phyloP scores from a whole-genome alignment of 78 protist species.

The Speleostelium caveatum region DNA sequence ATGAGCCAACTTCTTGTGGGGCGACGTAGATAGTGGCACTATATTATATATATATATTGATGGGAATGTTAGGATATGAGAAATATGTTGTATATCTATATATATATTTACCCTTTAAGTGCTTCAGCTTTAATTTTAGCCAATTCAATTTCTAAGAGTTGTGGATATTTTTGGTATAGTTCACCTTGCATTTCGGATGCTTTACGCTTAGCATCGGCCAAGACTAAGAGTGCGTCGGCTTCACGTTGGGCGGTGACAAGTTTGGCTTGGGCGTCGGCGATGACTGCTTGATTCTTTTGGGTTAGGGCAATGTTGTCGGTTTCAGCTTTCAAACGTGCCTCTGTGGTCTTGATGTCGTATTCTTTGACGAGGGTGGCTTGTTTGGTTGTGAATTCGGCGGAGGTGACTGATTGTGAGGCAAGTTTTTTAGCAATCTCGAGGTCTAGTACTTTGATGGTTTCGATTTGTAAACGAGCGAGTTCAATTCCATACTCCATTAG shows the following conservation, averaged over 20 bases:
- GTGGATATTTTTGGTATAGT: constrained; percentile 35
- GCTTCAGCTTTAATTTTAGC: constrained; percentile 39
- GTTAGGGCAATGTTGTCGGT: constrained; percentile 57
- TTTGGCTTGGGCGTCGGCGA: constrained; percentile 44
- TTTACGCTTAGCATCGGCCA: constrained; percentile 51
- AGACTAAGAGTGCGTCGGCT: constrained; percentile 30
- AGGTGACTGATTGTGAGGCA: constrained; percentile 61
- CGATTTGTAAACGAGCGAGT: constrained; percentile 59
- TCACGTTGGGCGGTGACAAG: constrained; percentile 18
- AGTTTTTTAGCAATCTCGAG: constrained; percentile 49
- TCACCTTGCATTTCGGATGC: constrained; percentile 51
- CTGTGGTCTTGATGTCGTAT: constrained; percentile 66
- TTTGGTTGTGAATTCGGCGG: constrained; percentile 63
- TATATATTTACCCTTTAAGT: background rate
- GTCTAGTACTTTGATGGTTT: constrained; percentile 55
- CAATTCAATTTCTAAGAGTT: constrained; percentile 19
- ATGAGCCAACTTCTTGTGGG: background rate
- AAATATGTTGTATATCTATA: no score
- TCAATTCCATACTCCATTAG: constrained; percentile 53
- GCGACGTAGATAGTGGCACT: background rate
- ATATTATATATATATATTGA: no score
- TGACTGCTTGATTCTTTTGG: constrained; percentile 32
- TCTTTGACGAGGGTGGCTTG: constrained; percentile 62
- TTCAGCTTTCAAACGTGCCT: constrained; percentile 59
- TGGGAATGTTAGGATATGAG: background rate